Evolutionary conservation across 345 rosid species (phyloP).

Genomic region (Crucihimalaya himalaica): DNA sequence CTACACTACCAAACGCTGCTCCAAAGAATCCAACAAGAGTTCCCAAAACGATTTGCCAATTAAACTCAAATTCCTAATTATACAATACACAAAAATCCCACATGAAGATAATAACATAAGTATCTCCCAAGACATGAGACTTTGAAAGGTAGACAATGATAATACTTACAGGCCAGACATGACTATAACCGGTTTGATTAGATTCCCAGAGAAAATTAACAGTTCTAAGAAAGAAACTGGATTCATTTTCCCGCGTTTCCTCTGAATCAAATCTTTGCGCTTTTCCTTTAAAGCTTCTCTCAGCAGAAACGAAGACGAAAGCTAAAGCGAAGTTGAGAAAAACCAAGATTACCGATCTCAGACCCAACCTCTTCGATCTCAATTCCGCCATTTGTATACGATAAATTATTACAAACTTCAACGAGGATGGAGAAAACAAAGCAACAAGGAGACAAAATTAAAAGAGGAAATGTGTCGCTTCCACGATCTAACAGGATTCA

Average conservation of each 20-base stretch:
- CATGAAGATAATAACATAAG: not conserved
- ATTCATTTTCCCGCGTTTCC: slow-evolving; percentile 28
- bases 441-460: not conserved
- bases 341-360: slow-evolving; percentile 44
- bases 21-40: slow-evolving; percentile 74
- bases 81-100: not conserved
- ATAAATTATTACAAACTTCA: not conserved
- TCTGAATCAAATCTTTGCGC: slow-evolving; percentile 8
- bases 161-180: slow-evolving; percentile 73
- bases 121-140: not conserved
- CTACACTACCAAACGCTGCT: slow-evolving; percentile 91
- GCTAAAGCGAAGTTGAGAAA: slow-evolving; percentile 45
- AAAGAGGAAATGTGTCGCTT: not conserved
- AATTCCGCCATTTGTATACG: slow-evolving; percentile 37
- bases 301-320: slow-evolving; percentile 55
- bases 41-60: slow-evolving; percentile 71
- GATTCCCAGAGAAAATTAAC: slow-evolving; percentile 51
- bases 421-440: not conserved
- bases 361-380: slow-evolving; percentile 45
- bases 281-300: slow-evolving; percentile 48
- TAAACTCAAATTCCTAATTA: slow-evolving; percentile 65
- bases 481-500: slow-evolving; percentile 7
- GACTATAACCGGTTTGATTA: slow-evolving; percentile 52
- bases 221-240: slow-evolving; percentile 40
- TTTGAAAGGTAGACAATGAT: not conserved